Conservation (phyloP, 2,329 filamentous ascomycete species). For the Colletotrichum filicis region DNA sequence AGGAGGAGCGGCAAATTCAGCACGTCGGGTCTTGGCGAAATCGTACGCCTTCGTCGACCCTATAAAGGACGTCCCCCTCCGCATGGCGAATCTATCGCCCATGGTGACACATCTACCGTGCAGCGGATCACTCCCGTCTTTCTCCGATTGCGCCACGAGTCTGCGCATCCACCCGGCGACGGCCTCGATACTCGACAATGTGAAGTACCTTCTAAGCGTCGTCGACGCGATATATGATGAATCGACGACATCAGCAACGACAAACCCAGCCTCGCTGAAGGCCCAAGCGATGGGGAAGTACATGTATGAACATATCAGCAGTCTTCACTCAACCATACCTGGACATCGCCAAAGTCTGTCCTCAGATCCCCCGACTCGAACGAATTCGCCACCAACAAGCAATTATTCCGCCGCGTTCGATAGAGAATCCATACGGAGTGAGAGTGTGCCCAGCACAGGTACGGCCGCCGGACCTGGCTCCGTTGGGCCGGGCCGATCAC, state of each 20-base stretch:
- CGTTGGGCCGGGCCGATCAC: slow-evolving; percentile 8
- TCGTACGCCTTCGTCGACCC: slow-evolving; percentile 55
- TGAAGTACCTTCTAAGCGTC: slow-evolving; percentile 57
- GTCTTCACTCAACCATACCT: slow-evolving; percentile 19
- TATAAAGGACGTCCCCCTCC: slow-evolving; percentile 49
- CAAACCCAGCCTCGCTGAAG: slow-evolving; percentile 14
- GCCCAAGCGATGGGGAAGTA: slow-evolving; percentile 9
- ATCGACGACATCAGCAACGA: background rate
- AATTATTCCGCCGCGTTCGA: background rate
- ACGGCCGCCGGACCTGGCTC: slow-evolving; percentile 9
- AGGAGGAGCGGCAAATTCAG: background rate
- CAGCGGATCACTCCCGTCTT: slow-evolving; percentile 53
- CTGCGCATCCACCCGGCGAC: slow-evolving; percentile 58
- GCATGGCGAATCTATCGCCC: slow-evolving; percentile 59
- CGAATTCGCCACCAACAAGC: background rate
- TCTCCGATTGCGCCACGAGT: slow-evolving; percentile 52
- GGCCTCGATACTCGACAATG: slow-evolving; percentile 62
- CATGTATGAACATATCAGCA: slow-evolving; percentile 16
- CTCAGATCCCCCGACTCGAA: background rate
- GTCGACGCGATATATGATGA: slow-evolving; percentile 40
- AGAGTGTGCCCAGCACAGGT: slow-evolving; percentile 11
- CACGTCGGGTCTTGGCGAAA: slow-evolving; percentile 6
- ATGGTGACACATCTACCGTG: slow-evolving; percentile 40
- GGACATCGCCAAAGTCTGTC: background rate
- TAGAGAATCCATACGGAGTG: slow-evolving; percentile 5